phyloP scores from a whole-genome alignment of 768 basidiomycete species.

The Tulasnella sp. region DNA sequence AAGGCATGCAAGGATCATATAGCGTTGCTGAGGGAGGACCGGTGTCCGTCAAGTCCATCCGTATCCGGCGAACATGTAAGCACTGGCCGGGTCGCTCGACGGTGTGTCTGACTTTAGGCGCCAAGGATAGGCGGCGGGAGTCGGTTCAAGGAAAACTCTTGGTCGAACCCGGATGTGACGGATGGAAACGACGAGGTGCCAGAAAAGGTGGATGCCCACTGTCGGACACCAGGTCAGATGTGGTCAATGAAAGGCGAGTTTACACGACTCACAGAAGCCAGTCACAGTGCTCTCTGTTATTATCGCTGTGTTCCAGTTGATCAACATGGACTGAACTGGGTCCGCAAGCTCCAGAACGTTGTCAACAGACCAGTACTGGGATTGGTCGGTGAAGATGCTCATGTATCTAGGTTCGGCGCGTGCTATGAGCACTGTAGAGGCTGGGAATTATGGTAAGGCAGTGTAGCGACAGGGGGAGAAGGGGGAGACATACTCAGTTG shows the following conservation, averaged over 20 bases:
- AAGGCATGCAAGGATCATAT: not conserved
- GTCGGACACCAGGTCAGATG: not conserved
- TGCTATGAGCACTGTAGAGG: not conserved
- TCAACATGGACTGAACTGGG: not conserved
- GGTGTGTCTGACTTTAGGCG: not conserved
- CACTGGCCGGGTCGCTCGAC: not conserved
- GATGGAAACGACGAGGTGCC: slow-evolving; percentile 8
- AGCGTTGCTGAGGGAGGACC: not conserved
- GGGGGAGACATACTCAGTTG: not conserved
- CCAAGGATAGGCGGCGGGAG: not conserved
- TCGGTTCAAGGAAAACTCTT: slow-evolving; percentile 3
- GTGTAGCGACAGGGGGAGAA: not conserved
- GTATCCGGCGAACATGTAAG: not conserved
- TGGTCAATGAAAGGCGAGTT: not conserved
- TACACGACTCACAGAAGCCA: not conserved
- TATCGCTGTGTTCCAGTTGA: not conserved
- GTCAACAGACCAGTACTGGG: not conserved
- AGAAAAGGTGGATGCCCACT: slow-evolving; percentile 5
- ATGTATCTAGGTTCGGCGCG: not conserved
- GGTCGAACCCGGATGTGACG: slow-evolving; percentile 3
- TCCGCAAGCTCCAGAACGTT: not conserved
- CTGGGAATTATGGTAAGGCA: not conserved
- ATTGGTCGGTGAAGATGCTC: not conserved
- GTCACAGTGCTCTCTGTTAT: not conserved
- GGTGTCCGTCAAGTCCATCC: not conserved